Percentiles rank a stretch among this genome's conserved stretches.
These are phyloP conservation scores for Stagonosporopsis rhizophila DNA, from an alignment of 2,329 filamentous ascomycete genomes.

Conservation along the genomic window DNA sequence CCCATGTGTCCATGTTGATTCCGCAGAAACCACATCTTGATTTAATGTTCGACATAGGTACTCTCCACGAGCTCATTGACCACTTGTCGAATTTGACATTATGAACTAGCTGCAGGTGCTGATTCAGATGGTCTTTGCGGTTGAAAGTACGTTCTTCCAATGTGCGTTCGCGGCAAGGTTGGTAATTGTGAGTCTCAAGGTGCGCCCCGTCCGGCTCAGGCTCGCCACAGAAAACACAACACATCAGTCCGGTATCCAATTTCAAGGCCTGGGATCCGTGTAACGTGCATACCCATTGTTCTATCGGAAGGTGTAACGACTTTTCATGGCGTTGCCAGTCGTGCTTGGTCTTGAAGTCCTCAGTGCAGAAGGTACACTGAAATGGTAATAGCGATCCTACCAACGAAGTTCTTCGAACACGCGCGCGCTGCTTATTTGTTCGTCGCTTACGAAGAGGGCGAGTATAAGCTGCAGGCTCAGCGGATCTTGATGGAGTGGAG, in stretches of 20 bases:
- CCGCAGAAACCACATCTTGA: slow-evolving; percentile 38
- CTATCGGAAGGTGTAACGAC: slow-evolving; percentile 36
- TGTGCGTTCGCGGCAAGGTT: slow-evolving; percentile 30
- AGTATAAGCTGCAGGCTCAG: background rate
- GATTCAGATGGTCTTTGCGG: slow-evolving; percentile 39
- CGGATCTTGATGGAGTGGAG: slow-evolving; percentile 7
- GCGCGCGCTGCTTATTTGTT: slow-evolving; percentile 13
- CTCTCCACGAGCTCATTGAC: slow-evolving; percentile 40
- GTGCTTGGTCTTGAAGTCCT: slow-evolving; percentile 40
- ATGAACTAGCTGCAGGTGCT: slow-evolving; percentile 38
- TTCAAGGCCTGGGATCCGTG: slow-evolving; percentile 11
- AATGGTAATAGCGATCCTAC: slow-evolving; percentile 26
- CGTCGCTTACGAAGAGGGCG: slow-evolving; percentile 13
- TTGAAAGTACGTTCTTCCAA: slow-evolving; percentile 37
- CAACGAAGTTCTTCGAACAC: slow-evolving; percentile 19
- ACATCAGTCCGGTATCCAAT: slow-evolving; percentile 14
- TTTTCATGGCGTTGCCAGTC: slow-evolving; percentile 44
- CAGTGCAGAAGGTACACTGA: slow-evolving; percentile 42
- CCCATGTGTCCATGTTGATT: slow-evolving; percentile 29
- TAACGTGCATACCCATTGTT: slow-evolving; percentile 33
- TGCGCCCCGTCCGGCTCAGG: slow-evolving; percentile 13
- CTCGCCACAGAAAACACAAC: slow-evolving; percentile 17
- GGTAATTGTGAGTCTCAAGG: slow-evolving; percentile 30
- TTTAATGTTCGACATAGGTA: slow-evolving; percentile 30
- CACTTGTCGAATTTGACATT: slow-evolving; percentile 40